These are phyloP conservation scores for Forsythia suspensa DNA, from an alignment of 257 asterid genomes.

Conservation along the genomic window DNA sequence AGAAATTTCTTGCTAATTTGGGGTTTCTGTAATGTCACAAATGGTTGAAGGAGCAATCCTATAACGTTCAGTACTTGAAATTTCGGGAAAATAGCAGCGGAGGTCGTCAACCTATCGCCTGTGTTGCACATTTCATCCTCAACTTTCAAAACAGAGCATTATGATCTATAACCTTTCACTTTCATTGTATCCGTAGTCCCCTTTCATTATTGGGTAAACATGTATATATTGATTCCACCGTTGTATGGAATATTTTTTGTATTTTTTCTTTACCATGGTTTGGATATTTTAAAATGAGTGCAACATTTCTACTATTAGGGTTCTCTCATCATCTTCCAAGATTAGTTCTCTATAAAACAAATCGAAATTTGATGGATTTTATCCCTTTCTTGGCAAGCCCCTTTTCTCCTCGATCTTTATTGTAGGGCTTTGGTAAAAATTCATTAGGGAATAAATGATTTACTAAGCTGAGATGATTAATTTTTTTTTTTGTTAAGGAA, in stretches of 20 bases:
- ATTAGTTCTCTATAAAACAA: no score
- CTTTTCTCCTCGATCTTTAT: no score
- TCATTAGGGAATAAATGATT: no score
- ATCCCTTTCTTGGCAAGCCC: no score
- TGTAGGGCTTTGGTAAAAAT: no score
- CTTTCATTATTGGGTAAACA: background rate
- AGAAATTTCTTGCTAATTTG: constrained; percentile 51
- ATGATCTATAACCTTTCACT: background rate
- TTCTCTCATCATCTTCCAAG: no score
- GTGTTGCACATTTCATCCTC: background rate
- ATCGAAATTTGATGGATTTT: no score
- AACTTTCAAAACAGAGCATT: background rate
- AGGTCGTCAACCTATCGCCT: background rate
- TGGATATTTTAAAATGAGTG: constrained; percentile 2
- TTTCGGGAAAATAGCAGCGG: background rate
- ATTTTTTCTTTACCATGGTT: background rate
- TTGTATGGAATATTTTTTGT: constrained; percentile 6
- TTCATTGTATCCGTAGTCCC: no score
- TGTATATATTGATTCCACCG: background rate
- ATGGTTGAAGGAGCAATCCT: background rate
- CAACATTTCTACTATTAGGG: background rate
- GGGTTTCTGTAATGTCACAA: constrained; percentile 31
- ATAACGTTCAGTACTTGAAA: background rate
- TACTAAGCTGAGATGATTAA: no score
- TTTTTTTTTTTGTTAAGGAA: no score